Evolutionary conservation across 768 basidiomycete species (phyloP), one percentile per base, ranked within the genome.

Genomic region (Lenzites betulinus): DNA sequence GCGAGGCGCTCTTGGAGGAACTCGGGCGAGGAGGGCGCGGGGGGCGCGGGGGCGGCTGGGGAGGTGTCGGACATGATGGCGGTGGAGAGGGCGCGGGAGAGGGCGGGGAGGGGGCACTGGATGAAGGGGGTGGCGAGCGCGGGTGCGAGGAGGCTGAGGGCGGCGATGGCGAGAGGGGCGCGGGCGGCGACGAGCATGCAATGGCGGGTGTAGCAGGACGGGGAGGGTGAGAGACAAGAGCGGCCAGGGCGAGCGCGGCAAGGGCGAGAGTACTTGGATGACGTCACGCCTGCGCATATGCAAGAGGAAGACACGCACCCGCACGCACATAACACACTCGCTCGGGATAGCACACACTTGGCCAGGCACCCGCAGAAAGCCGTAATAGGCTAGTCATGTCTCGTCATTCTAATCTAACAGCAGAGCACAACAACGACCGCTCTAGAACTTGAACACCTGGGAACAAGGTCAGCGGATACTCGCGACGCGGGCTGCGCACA

Each of bases 371-470:
- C 49, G 49, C 18, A n/a, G 20, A 7, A 12, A 22, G 33, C 49
- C 49, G 46, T 33, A 30, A n/a, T 23, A 25, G 22, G 20, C 44
- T 46, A 46, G 20, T 8, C 38, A 39, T 15, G 38, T 18, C 7
- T 39, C 38, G 39, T 22, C 33, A 16, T 33, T 33, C 4, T 33
- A 33, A 33, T 33, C 30, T 11, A 33, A 33, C 30, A 33, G n/a
- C n/a, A n/a, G n/a, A n/a, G n/a, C n/a, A n/a, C 11, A 5, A 5
- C 30, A 33, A 28, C 38, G 33, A 23, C 39, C 42, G n/a, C 38
- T 15, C 58, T 41, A 67, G 63, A 67, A 67, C 61, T 67, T 67
- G 66, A 67, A 67, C 22, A 67, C 66, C 66, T 67, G 61, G 23
- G 11, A 33, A n/a, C 13, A 16, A 39, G 30, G 13, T 26, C 15